A percentile compares a stretch with the other conserved stretches of the same genome.
Conservation (phyloP, 352 stramenopile genomes). For the Globisporangium solare region DNA sequence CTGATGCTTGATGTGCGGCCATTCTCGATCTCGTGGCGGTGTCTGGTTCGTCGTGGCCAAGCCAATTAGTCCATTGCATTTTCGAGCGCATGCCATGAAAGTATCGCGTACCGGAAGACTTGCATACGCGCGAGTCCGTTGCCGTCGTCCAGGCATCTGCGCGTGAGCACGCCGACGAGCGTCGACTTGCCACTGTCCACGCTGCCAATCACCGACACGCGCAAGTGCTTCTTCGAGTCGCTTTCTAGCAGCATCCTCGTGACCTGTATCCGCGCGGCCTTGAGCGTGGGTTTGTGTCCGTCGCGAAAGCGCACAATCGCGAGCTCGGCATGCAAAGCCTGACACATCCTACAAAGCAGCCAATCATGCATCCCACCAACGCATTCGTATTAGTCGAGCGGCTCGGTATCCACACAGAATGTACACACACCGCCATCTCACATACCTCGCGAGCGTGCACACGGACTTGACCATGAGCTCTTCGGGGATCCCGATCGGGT, state of each 20-base stretch:
- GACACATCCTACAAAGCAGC: conserved; percentile 60
- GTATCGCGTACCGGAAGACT: conserved; percentile 52
- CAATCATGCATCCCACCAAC: background rate
- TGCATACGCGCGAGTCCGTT: conserved; percentile 84
- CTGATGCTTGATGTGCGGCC: conserved; percentile 86
- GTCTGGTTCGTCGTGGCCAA: conserved; percentile 15
- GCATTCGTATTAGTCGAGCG: conserved; percentile 1
- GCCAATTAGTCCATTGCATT: background rate
- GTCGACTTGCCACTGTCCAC: conserved; percentile 89
- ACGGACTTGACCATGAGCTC: conserved; percentile 70
- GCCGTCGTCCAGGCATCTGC: conserved; percentile 80
- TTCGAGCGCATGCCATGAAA: background rate
- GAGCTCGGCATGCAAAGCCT: conserved; percentile 63
- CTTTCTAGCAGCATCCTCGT: conserved; percentile 39
- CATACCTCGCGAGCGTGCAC: conserved; percentile 46
- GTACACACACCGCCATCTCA: background rate
- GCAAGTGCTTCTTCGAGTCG: conserved; percentile 53
- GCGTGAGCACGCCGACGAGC: conserved; percentile 84
- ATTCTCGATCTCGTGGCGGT: conserved; percentile 89
- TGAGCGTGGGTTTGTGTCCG: conserved; percentile 27
- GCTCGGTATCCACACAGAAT: background rate
- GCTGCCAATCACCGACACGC: conserved; percentile 83
- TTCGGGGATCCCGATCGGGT: conserved; percentile 59
- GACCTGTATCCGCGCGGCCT: conserved; percentile 45
- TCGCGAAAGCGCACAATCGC: conserved; percentile 53